Base-by-base conservation (phyloP, 108 stramenopile species). In the Cylindrotheca closterium region DNA sequence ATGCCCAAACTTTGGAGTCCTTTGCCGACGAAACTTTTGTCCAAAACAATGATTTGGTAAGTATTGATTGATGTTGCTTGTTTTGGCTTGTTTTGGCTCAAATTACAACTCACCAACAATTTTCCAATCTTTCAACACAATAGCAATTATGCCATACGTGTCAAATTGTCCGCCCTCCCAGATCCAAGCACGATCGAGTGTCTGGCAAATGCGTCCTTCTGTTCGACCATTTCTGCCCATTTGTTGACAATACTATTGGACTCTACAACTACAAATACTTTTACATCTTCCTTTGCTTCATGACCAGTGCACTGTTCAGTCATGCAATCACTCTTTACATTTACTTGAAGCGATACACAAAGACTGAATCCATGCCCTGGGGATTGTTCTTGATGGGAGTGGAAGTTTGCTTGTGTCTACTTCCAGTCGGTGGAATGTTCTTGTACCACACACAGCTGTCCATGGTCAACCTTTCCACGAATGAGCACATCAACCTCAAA, bases 151-250 rank as follows among this genome's bases (percentile, higher is more conserved):
- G 97, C 66, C 95, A 97, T 65, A 87, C 96, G 4, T 99, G 99
- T 71, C 85, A 92, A 50, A 84, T 99, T 66, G 93, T 80, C 21
- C 82, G 86, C 33, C 99, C 98, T 4, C 69, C 89, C 10, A 85
- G 98, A 47, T 93, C 96, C 42, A 98, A 98, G 68, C 98, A 99
- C 77, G 96, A 95, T 70, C 81, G 94, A 19, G 88, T 87, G 45
- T 74, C 79, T 22, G 61, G 90, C 29, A 73, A 86, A 56, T 99
- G 99, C 67, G 92, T 98, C 22, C 72, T 93, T 23, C 30, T 89
- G 46, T 99, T 98, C 79, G 99, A 99, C 77, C 99, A 99, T 77
- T 96, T 96, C 79, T 99, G 99, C 70, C 96, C 98, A 19, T 99
- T 97, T 67, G 91, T 98, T 22, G 94, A 94, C 62, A 92, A 88